Evolutionary conservation across 768 basidiomycete genomes (phyloP).

Genomic region (Boletus eberwhitei): DNA sequence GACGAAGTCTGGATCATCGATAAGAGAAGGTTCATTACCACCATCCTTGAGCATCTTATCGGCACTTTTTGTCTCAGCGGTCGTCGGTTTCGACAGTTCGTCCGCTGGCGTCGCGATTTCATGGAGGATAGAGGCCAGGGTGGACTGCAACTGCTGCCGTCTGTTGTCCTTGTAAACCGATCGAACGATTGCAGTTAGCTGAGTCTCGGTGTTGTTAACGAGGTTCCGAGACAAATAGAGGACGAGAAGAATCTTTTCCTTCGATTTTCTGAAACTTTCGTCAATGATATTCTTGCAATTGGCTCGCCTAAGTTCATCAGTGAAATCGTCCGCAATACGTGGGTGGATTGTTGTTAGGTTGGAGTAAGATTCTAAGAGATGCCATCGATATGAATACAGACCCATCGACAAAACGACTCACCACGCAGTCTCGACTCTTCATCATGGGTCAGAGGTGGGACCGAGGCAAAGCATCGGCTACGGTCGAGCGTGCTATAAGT

Average conservation of each 20-base stretch:
- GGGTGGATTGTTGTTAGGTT: conserved; percentile 16
- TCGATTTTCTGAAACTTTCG: conserved; percentile 20
- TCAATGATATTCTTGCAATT: conserved; percentile 16
- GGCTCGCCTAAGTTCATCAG: conserved; percentile 17
- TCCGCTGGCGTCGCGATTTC: conserved; percentile 2
- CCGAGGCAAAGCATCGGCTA: conserved; percentile 11
- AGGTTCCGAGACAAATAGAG: conserved; percentile 16
- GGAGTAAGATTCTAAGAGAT: conserved; percentile 15
- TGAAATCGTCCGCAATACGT: conserved; percentile 14
- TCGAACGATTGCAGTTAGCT: conserved; percentile 10
- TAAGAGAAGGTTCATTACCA: conserved; percentile 15
- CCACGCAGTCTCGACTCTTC: conserved; percentile 17
- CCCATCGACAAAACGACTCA: not conserved
- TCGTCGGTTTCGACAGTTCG: conserved; percentile 6
- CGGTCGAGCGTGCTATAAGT: conserved; percentile 18
- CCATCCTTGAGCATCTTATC: conserved; percentile 25
- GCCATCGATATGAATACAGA: not conserved
- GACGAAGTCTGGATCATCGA: conserved; percentile 22
- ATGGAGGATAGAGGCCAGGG: conserved; percentile 16
- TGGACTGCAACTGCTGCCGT: conserved; percentile 10
- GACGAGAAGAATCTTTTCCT: conserved; percentile 22
- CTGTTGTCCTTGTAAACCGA: conserved; percentile 15
- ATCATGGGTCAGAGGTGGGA: conserved; percentile 9
- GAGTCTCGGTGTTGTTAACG: conserved; percentile 11
- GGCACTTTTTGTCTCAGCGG: conserved; percentile 7